Conservation (phyloP, 225 moss, liverwort and hornwort species). For the Polytrichum formosum region DNA sequence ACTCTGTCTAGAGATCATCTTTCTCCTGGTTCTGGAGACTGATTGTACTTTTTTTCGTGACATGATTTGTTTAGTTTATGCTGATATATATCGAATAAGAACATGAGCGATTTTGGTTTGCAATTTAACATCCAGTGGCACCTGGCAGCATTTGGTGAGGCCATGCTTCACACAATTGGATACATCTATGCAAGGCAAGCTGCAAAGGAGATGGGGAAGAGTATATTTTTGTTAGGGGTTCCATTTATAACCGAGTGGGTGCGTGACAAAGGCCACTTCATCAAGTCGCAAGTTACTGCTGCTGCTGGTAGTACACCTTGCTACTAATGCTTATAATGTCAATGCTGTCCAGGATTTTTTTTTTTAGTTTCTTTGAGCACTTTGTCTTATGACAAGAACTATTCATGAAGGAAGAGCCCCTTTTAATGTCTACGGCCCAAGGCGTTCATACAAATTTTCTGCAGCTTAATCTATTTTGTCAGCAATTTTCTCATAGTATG, state of each 20-base stretch:
- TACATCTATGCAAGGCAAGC: constrained; percentile 58
- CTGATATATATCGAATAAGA: too few species aligned
- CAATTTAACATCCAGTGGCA: not conserved
- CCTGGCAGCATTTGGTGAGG: constrained; percentile 41
- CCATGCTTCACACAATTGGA: constrained; percentile 63
- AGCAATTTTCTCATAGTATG: not conserved
- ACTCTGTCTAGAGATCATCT: too few species aligned
- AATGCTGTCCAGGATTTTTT: not conserved
- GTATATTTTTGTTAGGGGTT: constrained; percentile 41
- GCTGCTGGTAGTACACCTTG: constrained; percentile 29
- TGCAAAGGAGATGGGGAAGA: constrained; percentile 65
- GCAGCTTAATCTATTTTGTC: too few species aligned
- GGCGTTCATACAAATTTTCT: too few species aligned
- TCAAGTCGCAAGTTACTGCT: constrained; percentile 56
- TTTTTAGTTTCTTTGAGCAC: too few species aligned
- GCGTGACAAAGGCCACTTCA: constrained; percentile 60
- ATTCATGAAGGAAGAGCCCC: too few species aligned
- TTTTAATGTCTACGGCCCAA: too few species aligned
- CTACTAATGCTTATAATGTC: not conserved
- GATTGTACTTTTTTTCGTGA: too few species aligned
- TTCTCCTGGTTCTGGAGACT: too few species aligned
- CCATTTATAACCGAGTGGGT: constrained; percentile 60
- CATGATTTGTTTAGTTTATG: too few species aligned
- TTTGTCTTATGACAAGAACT: too few species aligned
- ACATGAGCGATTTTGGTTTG: not conserved